These are phyloP conservation scores for Cryptococcus maquisensis DNA, from an alignment of 1,284 basidiomycete species.

Conservation along the genomic window DNA sequence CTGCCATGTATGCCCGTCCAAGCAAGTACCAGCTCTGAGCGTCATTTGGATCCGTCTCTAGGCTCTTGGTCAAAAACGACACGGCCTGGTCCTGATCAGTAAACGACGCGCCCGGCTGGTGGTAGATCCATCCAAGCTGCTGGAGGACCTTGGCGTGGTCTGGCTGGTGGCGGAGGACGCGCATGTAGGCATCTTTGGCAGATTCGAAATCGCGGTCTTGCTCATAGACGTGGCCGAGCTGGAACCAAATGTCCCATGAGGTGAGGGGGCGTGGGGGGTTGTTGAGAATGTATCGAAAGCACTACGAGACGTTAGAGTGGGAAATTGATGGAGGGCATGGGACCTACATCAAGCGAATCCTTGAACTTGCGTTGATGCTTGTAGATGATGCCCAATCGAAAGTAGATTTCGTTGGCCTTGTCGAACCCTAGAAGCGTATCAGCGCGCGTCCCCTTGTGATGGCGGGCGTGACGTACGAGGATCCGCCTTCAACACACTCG, in stretches of 20 bases:
- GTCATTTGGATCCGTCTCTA: constrained; percentile 91
- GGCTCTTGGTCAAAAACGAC: constrained; percentile 85
- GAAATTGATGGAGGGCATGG: constrained; percentile 1
- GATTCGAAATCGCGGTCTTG: constrained; percentile 63
- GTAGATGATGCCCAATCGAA: constrained; percentile 97
- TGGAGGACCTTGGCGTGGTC: constrained; percentile 95
- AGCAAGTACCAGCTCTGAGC: constrained; percentile 98
- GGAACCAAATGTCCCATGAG: constrained; percentile 98
- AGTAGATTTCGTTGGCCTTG: constrained; percentile 98
- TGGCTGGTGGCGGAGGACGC: constrained; percentile 90
- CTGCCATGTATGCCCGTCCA: constrained; percentile 96
- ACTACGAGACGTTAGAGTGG: constrained; percentile 43
- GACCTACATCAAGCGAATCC: constrained; percentile 64
- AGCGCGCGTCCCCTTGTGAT: constrained; percentile 7
- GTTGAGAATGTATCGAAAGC: constrained; percentile 93
- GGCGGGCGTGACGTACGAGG: constrained; percentile 58
- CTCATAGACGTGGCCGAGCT: constrained; percentile 98
- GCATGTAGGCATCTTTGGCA: constrained; percentile 94
- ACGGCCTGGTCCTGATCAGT: constrained; percentile 94
- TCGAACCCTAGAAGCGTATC: constrained; percentile 67
- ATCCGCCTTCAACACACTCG: constrained; percentile 94
- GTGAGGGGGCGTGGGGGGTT: constrained; percentile 94
- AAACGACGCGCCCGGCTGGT: constrained; percentile 89
- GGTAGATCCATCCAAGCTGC: constrained; percentile 96
- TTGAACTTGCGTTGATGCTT: constrained; percentile 94